A percentile compares a stretch with the other conserved stretches of the same genome.
phyloP scores from a whole-genome alignment of 2,329 filamentous ascomycete genomes.

The Aschersonia sp. region DNA sequence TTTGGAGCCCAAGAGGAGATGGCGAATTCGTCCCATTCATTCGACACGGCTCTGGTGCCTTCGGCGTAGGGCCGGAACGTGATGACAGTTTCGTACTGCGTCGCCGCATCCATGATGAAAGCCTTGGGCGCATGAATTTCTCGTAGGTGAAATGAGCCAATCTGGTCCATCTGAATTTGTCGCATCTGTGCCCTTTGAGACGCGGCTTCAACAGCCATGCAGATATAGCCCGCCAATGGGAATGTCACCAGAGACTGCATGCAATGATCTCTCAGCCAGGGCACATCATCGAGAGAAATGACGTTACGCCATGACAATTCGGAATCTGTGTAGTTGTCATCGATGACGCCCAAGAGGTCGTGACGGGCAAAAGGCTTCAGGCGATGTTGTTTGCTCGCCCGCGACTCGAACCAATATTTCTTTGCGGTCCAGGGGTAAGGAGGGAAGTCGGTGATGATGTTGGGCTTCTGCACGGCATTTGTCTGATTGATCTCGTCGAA shows the following conservation, averaged over 20 bases:
- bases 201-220: conserved; percentile 35
- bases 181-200: conserved; percentile 17
- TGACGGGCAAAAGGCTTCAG: conserved; percentile 23
- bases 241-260: conserved; percentile 43
- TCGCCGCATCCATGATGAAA: conserved; percentile 11
- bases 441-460: conserved; percentile 26
- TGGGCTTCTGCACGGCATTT: conserved; percentile 4
- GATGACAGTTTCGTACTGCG: conserved; percentile 12
- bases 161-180: conserved; percentile 7
- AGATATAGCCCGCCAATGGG: conserved; percentile 36
- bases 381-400: conserved; percentile 26
- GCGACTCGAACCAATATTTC: conserved; percentile 32
- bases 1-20: conserved; percentile 37
- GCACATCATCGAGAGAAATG: conserved; percentile 30
- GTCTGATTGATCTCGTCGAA: conserved; percentile 31
- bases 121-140: conserved; percentile 13
- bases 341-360: conserved; percentile 30
- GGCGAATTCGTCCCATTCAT: conserved; percentile 39
- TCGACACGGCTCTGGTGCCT: conserved; percentile 18
- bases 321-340: conserved; percentile 27
- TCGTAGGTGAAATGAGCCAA: conserved; percentile 8
- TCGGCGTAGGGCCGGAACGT: conserved; percentile 13
- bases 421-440: conserved; percentile 34
- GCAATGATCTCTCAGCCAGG: conserved; percentile 44
- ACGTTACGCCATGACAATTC: conserved; percentile 36